Percentiles rank a stretch among this genome's conserved stretches.
phyloP scores from a whole-genome alignment of 2,329 filamentous ascomycete species.

The Didymella arachidicola region DNA sequence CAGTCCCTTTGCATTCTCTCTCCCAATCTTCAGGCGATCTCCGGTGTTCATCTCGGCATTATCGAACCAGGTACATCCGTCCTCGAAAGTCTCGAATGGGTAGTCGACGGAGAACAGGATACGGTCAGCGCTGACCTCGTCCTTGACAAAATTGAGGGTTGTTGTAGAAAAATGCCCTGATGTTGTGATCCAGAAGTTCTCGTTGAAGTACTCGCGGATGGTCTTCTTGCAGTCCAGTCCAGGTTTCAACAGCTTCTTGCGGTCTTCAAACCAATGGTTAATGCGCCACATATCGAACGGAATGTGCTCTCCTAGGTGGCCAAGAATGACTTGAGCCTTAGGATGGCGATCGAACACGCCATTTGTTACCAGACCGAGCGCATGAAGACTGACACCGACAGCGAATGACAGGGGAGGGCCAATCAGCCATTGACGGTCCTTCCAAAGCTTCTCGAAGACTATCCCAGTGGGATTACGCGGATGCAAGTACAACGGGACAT shows the following conservation, averaged over 20 bases:
- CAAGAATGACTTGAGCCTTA: slow-evolving; percentile 57
- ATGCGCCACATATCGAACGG: slow-evolving; percentile 59
- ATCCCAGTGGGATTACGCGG: slow-evolving; percentile 50
- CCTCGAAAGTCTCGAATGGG: slow-evolving; percentile 54
- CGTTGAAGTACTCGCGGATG: slow-evolving; percentile 61
- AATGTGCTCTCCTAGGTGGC: slow-evolving; percentile 60
- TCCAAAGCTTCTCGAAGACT: slow-evolving; percentile 58
- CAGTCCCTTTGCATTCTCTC: slow-evolving; percentile 57
- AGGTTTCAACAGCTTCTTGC: slow-evolving; percentile 47
- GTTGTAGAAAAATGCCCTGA: slow-evolving; percentile 64
- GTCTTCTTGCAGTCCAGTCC: slow-evolving; percentile 57
- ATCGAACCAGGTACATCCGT: slow-evolving; percentile 57
- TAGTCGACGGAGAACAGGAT: slow-evolving; percentile 64
- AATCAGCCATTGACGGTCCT: slow-evolving; percentile 66
- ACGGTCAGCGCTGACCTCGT: slow-evolving; percentile 59
- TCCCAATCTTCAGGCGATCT: slow-evolving; percentile 54
- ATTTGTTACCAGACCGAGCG: slow-evolving; percentile 61
- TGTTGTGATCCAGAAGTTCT: slow-evolving; percentile 66
- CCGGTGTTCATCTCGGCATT: slow-evolving; percentile 48
- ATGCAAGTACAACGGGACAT: slow-evolving; percentile 48
- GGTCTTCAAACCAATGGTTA: slow-evolving; percentile 59
- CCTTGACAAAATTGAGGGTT: slow-evolving; percentile 60
- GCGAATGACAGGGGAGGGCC: slow-evolving; percentile 51
- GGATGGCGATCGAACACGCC: slow-evolving; percentile 60
- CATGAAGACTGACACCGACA: slow-evolving; percentile 65